Base-by-base conservation (phyloP, 106 monocot species). In the Narthecium ossifragum region DNA sequence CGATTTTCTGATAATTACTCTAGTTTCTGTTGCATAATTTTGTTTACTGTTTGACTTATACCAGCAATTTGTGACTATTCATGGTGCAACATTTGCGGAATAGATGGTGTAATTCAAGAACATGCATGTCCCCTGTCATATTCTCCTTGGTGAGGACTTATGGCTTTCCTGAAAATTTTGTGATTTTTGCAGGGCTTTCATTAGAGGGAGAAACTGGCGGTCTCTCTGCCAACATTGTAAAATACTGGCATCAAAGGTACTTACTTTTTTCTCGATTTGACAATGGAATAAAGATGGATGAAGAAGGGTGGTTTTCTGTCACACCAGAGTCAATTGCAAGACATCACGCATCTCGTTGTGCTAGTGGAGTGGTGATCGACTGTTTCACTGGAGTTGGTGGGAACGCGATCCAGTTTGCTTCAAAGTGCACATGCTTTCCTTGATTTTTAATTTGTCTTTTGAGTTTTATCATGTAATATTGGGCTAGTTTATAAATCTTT, bases 281-380 rank as follows among this genome's bases (percentile, higher is more conserved):
- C 73, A 2, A 60, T 14, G 98, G 98, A 46, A 80, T 98, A 76
- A 84, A 87, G 73, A 82, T 91, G 84, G 98, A 98, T 69, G 86
- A 87, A 69, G 98, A 98, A 79, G 91, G 98, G 26, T 98, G 98
- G 98, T 98, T 91, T 79, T 98, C 98, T 60, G 91, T 98, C 32
- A 98, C 98, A 33, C 98, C 98, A 29, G 98, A 98, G 48, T 24
- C 49, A 30, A 81, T 98, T 52, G 98, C 98, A 60, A 87, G 59
- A 39, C 98, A 98, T 67, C 98, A 98, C 69, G 98, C 86, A 55
- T 69, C 71, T 55, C 86, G 91, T 62, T 84, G 84, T 51, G 75
- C 72, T 38, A 37, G 55, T 29, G 91, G 87, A 27, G 67, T 40
- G 29, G 51, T 91, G 14, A 72, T 98, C 43, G 98, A 98, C 58